Percentiles rank a stretch among this genome's conserved stretches.
These are phyloP conservation scores for Sporothrix protearum DNA, from an alignment of 2,329 filamentous ascomycete genomes.

Conservation along the genomic window DNA sequence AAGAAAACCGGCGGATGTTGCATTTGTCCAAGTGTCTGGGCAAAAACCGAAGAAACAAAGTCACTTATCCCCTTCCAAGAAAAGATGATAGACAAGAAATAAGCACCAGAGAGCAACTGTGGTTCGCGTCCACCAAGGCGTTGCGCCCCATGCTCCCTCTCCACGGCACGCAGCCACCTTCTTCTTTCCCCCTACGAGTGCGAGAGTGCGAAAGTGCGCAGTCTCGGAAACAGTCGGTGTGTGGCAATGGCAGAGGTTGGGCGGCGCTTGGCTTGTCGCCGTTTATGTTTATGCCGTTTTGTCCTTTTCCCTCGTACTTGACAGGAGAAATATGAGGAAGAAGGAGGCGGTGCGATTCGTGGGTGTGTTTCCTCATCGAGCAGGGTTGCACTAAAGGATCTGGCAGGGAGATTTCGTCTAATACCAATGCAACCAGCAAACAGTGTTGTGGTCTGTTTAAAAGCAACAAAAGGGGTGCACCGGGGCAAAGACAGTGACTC, in stretches of 20 bases:
- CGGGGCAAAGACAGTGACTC: not conserved
- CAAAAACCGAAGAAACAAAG: not conserved
- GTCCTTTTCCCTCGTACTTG: not conserved
- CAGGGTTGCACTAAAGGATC: slow-evolving; percentile 1
- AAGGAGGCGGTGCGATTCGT: not conserved
- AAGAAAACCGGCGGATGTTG: not conserved
- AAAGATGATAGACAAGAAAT: not conserved
- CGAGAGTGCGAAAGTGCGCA: not conserved
- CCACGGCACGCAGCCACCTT: not conserved
- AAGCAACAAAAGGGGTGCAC: not conserved
- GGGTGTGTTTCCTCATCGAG: not conserved
- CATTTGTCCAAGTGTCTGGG: not conserved
- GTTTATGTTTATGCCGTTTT: not conserved
- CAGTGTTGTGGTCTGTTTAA: not conserved
- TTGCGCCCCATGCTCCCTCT: not conserved
- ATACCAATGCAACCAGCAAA: slow-evolving; percentile 5
- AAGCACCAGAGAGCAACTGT: not conserved
- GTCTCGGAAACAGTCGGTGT: not conserved
- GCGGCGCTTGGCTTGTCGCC: not conserved
- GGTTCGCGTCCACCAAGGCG: not conserved
- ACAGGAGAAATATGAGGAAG: not conserved
- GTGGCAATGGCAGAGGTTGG: not conserved
- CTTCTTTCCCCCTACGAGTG: not conserved
- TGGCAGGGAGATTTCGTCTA: not conserved
- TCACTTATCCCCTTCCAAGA: not conserved